These are phyloP conservation scores for Phellinidium pouzarii DNA, from an alignment of 1,284 basidiomycete species.

Conservation along the genomic window DNA sequence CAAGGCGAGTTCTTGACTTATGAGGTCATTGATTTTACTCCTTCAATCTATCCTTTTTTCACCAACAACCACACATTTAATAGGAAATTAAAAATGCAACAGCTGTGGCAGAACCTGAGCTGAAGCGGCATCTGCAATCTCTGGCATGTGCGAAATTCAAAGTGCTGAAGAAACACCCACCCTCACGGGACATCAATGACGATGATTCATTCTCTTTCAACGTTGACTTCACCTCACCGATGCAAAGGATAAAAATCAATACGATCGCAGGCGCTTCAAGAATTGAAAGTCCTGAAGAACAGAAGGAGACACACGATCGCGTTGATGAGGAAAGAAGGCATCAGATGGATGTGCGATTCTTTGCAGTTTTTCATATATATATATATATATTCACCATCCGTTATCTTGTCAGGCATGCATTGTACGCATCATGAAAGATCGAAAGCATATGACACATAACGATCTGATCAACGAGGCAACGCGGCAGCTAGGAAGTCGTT, in stretches of 20 bases:
- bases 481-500: conserved; percentile 76
- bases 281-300: conserved; percentile 83
- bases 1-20: conserved; percentile 72
- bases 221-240: conserved; percentile 65
- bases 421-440: conserved; percentile 96
- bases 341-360: conserved; percentile 73
- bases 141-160: conserved; percentile 97
- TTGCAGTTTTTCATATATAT: not conserved
- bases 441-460: conserved; percentile 85
- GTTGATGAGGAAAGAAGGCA: conserved; percentile 91
- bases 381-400: conserved; percentile 6
- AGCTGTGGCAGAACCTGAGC: conserved; percentile 67
- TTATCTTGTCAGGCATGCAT: conserved; percentile 73
- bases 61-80: not conserved
- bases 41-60: not conserved
- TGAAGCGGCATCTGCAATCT: conserved; percentile 90
- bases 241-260: conserved; percentile 92
- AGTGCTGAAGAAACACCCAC: conserved; percentile 86
- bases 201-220: conserved; percentile 91
- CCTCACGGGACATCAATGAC: conserved; percentile 72
- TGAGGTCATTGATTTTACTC: conserved; percentile 39
- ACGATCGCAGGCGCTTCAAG: conserved; percentile 67
- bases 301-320: conserved; percentile 85
- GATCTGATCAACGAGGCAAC: conserved; percentile 91
- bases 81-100: conserved; percentile 55